Conservation (phyloP, 75 land plant species). For the Isoetes taiwanensis region DNA sequence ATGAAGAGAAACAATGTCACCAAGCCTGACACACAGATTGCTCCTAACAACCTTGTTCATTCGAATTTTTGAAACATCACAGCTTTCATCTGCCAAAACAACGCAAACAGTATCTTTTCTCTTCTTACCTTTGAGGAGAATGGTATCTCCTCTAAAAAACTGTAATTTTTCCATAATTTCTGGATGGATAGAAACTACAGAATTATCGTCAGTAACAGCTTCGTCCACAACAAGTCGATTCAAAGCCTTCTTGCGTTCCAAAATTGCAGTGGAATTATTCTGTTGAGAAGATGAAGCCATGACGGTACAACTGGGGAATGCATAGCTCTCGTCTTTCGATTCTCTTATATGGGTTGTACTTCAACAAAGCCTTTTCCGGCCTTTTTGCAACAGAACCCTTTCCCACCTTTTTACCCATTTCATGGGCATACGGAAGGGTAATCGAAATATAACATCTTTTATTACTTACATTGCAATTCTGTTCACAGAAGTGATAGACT, state of each 20-base stretch:
- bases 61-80: conserved; percentile 28
- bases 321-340: too few relatives aligned
- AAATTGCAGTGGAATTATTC: conserved; percentile 68
- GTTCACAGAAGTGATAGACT: too few relatives aligned
- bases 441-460: too few relatives aligned
- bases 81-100: conserved; percentile 29
- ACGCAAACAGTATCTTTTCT: conserved; percentile 30
- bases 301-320: too few relatives aligned
- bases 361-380: too few relatives aligned
- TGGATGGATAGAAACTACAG: conserved; percentile 56
- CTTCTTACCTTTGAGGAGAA: conserved; percentile 48
- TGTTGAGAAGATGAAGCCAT: too few relatives aligned
- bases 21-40: conserved; percentile 24
- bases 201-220: conserved; percentile 70
- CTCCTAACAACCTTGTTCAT: conserved; percentile 37
- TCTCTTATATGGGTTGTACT: too few relatives aligned
- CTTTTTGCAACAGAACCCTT: too few relatives aligned
- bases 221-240: conserved; percentile 73
- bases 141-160: conserved; percentile 68
- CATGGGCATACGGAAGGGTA: too few relatives aligned
- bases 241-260: conserved; percentile 70
- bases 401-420: too few relatives aligned
- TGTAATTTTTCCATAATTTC: conserved; percentile 83
- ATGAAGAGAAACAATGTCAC: conserved; percentile 31
- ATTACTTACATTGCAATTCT: too few relatives aligned